These are phyloP conservation scores for Pleurostoma richardsiae DNA, from an alignment of 2,329 filamentous ascomycete genomes.

Conservation along the genomic window DNA sequence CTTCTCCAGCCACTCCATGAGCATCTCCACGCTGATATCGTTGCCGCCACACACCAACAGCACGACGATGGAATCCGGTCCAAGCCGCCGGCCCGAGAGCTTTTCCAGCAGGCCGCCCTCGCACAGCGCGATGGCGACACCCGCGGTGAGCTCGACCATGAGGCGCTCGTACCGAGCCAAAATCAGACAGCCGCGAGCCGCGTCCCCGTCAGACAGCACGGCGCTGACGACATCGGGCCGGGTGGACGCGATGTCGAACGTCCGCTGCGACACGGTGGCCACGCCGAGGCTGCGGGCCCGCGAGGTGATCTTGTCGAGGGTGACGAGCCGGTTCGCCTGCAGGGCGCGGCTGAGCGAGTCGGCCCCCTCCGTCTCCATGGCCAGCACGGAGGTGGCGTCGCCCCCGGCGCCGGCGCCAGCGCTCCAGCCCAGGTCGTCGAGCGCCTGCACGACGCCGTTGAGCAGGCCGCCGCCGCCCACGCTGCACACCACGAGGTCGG, in stretches of 20 bases:
- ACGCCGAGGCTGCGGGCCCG: conserved; percentile 68
- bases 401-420: conserved; percentile 1
- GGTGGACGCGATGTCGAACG: conserved; percentile 52
- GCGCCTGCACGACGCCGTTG: conserved; percentile 60
- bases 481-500: conserved; percentile 62
- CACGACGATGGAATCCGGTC: conserved; percentile 66
- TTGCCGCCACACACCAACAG: conserved; percentile 80
- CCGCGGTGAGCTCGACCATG: conserved; percentile 80
- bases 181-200: conserved; percentile 68
- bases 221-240: conserved; percentile 40
- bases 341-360: conserved; percentile 60
- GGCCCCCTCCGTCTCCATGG: conserved; percentile 69
- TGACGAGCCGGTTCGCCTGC: conserved; percentile 46
- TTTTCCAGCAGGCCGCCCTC: conserved; percentile 61
- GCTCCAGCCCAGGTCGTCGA: conserved; percentile 32
- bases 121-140: conserved; percentile 67
- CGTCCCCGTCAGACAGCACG: conserved; percentile 71
- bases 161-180: conserved; percentile 79
- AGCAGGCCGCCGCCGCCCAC: conserved; percentile 70
- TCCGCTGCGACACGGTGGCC: conserved; percentile 52
- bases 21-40: conserved; percentile 57
- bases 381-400: conserved; percentile 46
- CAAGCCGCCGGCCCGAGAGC: conserved; percentile 46
- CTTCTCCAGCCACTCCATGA: conserved; percentile 51
- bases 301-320: conserved; percentile 64